Conservation (phyloP, 1,284 basidiomycete species). For the Cryptococcus amylolentus region DNA sequence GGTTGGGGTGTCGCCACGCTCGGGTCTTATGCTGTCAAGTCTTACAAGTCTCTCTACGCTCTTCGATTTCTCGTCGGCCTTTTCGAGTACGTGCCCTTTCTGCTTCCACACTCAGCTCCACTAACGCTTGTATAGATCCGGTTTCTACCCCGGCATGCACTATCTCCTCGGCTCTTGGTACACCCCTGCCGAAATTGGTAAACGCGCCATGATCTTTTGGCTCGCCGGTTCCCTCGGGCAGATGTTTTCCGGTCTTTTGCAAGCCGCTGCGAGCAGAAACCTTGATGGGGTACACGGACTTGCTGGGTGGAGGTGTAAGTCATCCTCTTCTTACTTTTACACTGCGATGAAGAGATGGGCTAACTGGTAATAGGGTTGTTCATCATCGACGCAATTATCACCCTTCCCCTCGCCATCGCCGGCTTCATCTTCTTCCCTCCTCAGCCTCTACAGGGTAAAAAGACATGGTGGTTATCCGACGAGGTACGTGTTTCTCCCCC, state of each 20-base stretch:
- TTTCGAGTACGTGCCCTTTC: conserved; percentile 28
- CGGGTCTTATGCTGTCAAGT: conserved; percentile 28
- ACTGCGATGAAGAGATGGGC: too few relatives aligned
- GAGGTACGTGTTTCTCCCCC: not conserved
- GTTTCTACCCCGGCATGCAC: conserved; percentile 40
- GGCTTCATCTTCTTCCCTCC: conserved; percentile 37
- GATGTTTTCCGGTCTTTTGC: conserved; percentile 42
- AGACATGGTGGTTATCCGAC: conserved; percentile 24
- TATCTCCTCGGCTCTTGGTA: conserved; percentile 41
- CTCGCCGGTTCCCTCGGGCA: conserved; percentile 31
- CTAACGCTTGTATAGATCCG: conserved; percentile 17
- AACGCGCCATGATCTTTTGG: conserved; percentile 42
- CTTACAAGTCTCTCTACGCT: conserved; percentile 25
- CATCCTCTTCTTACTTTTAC: not conserved
- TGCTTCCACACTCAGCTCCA: not conserved
- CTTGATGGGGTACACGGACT: conserved; percentile 35
- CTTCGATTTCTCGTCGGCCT: conserved; percentile 36
- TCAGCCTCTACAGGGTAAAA: conserved; percentile 28
- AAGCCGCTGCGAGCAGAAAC: conserved; percentile 38
- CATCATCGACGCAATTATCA: conserved; percentile 42
- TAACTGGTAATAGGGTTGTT: conserved; percentile 24
- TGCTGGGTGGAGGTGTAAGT: conserved; percentile 31
- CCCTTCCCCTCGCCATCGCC: conserved; percentile 39
- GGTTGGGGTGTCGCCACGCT: conserved; percentile 41
- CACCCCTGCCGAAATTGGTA: conserved; percentile 38